Conservation (phyloP, 768 basidiomycete species). For the Pleurotus pulmonarius region DNA sequence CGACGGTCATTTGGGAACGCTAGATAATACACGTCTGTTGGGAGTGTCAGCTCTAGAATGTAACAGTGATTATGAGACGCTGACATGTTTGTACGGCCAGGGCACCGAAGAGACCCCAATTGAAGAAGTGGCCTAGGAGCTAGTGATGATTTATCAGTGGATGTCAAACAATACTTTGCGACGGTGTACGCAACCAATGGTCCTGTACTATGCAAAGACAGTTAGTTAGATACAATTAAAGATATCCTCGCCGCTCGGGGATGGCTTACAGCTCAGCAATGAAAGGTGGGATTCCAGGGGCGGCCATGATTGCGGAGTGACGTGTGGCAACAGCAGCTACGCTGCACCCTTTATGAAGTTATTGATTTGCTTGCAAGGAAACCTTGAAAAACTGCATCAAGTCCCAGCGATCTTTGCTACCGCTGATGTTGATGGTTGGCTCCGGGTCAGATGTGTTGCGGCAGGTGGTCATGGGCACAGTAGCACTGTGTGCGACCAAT, state of each 20-base stretch:
- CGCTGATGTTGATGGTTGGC: no score
- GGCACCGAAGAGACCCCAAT: slow-evolving; percentile 17
- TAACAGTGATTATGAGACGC: not conserved
- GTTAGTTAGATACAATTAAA: no score
- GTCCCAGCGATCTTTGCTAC: no score
- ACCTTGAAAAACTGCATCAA: no score
- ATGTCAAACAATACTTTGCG: no score
- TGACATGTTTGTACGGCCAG: slow-evolving; percentile 22
- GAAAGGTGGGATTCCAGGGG: not conserved
- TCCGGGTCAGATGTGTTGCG: no score
- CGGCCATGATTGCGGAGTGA: not conserved
- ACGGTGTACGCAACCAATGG: not conserved
- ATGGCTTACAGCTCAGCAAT: not conserved
- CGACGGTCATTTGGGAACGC: slow-evolving; percentile 22
- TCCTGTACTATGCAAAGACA: not conserved
- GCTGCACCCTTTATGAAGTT: not conserved
- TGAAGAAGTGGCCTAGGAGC: slow-evolving; percentile 16
- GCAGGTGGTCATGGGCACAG: no score
- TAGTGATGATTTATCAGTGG: not conserved
- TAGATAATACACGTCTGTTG: slow-evolving; percentile 22
- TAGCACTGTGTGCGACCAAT: no score
- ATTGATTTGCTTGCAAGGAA: no score
- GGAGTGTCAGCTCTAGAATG: not conserved
- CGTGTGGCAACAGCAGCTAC: not conserved
- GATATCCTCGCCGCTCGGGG: no score